Percentiles rank a stretch among this genome's conserved stretches.
Conservation (phyloP, 768 basidiomycete species). For the Crucibulum laeve region DNA sequence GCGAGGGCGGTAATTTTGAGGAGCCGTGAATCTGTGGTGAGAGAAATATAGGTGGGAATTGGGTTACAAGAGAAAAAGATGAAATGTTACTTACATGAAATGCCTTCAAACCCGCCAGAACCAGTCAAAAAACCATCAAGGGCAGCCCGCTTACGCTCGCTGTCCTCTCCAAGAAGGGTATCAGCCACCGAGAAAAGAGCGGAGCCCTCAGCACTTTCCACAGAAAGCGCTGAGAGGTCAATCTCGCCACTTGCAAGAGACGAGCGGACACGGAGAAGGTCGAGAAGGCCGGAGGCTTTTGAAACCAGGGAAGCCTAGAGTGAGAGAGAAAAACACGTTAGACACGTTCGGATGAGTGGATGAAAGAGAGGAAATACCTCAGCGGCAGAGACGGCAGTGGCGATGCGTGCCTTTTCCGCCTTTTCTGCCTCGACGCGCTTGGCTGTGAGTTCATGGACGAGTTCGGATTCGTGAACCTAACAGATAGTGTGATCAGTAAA, state of each 20-base stretch:
- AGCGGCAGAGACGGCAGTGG: conserved; percentile 50
- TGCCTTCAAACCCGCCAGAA: conserved; percentile 54
- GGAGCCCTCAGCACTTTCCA: conserved; percentile 48
- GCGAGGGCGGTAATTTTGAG: conserved; percentile 51
- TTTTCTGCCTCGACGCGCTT: conserved; percentile 56
- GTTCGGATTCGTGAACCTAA: conserved; percentile 65
- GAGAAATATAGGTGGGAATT: conserved; percentile 9
- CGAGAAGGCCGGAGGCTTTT: conserved; percentile 48
- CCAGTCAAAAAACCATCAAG: conserved; percentile 54
- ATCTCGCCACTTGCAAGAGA: conserved; percentile 41
- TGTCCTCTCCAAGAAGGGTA: conserved; percentile 52
- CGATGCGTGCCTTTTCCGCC: conserved; percentile 49
- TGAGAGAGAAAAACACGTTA: conserved; percentile 1
- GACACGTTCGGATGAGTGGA: not conserved
- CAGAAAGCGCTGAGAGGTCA: conserved; percentile 32
- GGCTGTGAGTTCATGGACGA: conserved; percentile 47
- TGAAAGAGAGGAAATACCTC: conserved; percentile 38
- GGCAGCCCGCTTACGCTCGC: conserved; percentile 41
- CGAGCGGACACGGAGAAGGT: conserved; percentile 55
- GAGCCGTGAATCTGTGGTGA: conserved; percentile 51
- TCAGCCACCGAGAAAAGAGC: conserved; percentile 52
- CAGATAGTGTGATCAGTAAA: no score
- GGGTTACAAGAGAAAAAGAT: conserved; percentile 6
- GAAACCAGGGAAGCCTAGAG: conserved; percentile 37
- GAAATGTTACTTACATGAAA: conserved; percentile 49